Conservation (phyloP, 1,284 basidiomycete genomes). For the Heliocybe sulcata region DNA sequence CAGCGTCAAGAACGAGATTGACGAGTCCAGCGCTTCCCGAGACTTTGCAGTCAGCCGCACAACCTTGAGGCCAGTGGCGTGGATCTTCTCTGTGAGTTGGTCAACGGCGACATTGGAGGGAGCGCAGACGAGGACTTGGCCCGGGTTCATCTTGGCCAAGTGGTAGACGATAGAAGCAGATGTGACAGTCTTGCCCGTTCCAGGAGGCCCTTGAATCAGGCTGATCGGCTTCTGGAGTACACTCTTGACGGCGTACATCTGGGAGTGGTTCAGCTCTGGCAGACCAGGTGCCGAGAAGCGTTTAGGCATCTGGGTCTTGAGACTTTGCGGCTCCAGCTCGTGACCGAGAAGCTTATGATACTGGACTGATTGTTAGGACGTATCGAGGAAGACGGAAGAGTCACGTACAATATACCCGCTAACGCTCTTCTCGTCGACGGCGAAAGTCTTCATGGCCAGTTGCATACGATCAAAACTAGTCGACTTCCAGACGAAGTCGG, state of each 20-base stretch:
- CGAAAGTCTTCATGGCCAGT: slow-evolving; percentile 98
- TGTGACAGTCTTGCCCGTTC: slow-evolving; percentile 98
- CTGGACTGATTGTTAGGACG: slow-evolving; percentile 29
- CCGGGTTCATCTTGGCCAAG: slow-evolving; percentile 98
- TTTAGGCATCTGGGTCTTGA: slow-evolving; percentile 93
- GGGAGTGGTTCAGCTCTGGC: slow-evolving; percentile 97
- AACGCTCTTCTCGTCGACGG: slow-evolving; percentile 98
- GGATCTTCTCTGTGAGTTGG: slow-evolving; percentile 98
- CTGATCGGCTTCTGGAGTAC: slow-evolving; percentile 98
- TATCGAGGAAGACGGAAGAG: slow-evolving; percentile 7
- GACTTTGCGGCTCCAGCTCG: slow-evolving; percentile 86
- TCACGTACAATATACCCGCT: slow-evolving; percentile 89
- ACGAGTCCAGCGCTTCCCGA: slow-evolving; percentile 93
- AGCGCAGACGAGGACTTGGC: slow-evolving; percentile 97
- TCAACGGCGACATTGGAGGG: slow-evolving; percentile 99
- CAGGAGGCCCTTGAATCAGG: slow-evolving; percentile 97
- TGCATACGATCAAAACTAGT: slow-evolving; percentile 99
- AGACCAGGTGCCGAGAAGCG: slow-evolving; percentile 95
- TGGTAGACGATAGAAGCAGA: slow-evolving; percentile 99
- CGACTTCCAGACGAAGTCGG: slow-evolving; percentile 99
- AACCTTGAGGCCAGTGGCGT: slow-evolving; percentile 93
- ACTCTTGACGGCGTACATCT: slow-evolving; percentile 98
- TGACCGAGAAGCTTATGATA: slow-evolving; percentile 98
- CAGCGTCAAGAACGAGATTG: slow-evolving; percentile 88
- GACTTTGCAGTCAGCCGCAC: slow-evolving; percentile 97